Evolutionary conservation across 139 green algal genomes (phyloP).

Genomic region (Chloropicon primus): DNA sequence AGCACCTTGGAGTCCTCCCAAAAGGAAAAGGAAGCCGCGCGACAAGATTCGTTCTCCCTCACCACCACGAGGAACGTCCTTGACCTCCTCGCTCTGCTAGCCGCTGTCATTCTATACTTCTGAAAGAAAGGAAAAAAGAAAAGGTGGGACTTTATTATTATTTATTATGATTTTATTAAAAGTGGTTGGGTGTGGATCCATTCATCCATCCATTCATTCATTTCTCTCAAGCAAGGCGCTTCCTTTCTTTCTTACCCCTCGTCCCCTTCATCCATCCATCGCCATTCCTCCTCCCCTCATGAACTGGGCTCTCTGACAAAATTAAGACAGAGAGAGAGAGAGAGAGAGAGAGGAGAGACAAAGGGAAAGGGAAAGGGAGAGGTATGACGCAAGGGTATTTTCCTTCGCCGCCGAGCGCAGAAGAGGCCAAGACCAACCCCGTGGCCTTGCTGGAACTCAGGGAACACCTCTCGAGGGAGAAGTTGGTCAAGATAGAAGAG

Average conservation of each 20-base stretch:
- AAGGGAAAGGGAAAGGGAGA: too few relatives aligned
- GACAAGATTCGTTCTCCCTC: not conserved
- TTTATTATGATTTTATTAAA: too few relatives aligned
- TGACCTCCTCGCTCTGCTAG: not conserved
- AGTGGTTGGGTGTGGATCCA: too few relatives aligned
- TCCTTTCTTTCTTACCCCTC: too few relatives aligned
- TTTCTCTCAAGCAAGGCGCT: too few relatives aligned
- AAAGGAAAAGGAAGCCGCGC: not conserved
- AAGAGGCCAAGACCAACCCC: slow-evolving; percentile 1
- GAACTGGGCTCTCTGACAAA: too few relatives aligned
- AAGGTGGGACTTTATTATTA: not conserved
- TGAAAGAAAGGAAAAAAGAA: not conserved
- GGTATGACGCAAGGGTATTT: not conserved
- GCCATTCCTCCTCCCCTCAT: too few relatives aligned
- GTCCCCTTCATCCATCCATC: too few relatives aligned
- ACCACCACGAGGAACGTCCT: not conserved
- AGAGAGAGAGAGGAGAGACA: too few relatives aligned
- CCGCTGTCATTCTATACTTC: not conserved
- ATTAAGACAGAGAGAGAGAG: too few relatives aligned
- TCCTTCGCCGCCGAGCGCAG: not conserved
- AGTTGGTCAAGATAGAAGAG: slow-evolving; percentile 21
- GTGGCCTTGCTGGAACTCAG: slow-evolving; percentile 15
- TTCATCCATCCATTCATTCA: too few relatives aligned
- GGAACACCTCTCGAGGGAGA: slow-evolving; percentile 11
- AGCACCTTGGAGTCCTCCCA: not conserved